phyloP scores from a whole-genome alignment of 2,329 filamentous ascomycete genomes.

The Plenodomus biglobosus region DNA sequence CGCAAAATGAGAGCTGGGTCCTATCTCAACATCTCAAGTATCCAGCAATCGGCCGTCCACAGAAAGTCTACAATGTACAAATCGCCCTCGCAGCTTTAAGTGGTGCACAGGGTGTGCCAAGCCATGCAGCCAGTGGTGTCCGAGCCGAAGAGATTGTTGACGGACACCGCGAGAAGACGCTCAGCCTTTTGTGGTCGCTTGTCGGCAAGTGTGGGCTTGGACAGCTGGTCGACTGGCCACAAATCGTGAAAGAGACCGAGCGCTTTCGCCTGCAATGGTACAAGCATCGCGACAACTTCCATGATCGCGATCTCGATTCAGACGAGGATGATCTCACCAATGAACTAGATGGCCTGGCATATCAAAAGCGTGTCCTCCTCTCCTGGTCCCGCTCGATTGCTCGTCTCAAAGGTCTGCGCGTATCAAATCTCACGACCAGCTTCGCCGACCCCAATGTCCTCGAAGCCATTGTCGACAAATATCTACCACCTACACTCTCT shows the following conservation, averaged over 20 bases:
- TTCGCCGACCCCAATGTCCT: conserved; percentile 60
- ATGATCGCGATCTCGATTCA: conserved; percentile 38
- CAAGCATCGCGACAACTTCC: conserved; percentile 29
- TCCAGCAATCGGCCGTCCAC: conserved; percentile 56
- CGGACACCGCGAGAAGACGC: conserved; percentile 65
- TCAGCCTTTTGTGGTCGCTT: conserved; percentile 62
- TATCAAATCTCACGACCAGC: conserved; percentile 60
- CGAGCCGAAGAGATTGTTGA: conserved; percentile 62
- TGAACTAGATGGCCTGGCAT: conserved; percentile 34
- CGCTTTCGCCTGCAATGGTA: conserved; percentile 46
- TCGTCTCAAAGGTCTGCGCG: conserved; percentile 47
- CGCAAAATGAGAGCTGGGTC: conserved; percentile 47
- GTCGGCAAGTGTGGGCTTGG: conserved; percentile 59
- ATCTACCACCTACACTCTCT: conserved; percentile 44
- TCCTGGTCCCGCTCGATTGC: conserved; percentile 59
- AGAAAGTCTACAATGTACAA: conserved; percentile 62
- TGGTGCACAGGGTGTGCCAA: conserved; percentile 46
- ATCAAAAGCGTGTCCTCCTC: conserved; percentile 51
- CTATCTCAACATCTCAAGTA: conserved; percentile 61
- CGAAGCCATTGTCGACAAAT: conserved; percentile 59
- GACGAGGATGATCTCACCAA: conserved; percentile 27
- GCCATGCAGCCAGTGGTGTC: conserved; percentile 48
- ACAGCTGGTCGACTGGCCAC: conserved; percentile 57
- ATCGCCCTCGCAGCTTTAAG: conserved; percentile 58
- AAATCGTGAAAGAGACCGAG: conserved; percentile 55